Conservation (phyloP, 768 basidiomycete species). For the Boletus fagicola region DNA sequence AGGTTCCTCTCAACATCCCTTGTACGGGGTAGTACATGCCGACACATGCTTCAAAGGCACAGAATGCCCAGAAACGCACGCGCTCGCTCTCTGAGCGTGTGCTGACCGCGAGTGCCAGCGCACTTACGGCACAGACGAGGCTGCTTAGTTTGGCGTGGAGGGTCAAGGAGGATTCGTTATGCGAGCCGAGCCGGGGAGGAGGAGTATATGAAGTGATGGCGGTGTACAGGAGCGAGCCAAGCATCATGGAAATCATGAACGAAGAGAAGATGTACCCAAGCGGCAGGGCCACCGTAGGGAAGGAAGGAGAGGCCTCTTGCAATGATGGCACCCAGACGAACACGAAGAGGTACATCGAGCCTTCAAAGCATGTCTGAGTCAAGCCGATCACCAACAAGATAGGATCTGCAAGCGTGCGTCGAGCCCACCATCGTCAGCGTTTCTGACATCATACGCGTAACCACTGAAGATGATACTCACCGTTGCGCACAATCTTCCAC, state of each 20-base stretch:
- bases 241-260: conserved; percentile 83
- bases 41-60: conserved; percentile 72
- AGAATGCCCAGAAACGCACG: conserved; percentile 69
- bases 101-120: conserved; percentile 53
- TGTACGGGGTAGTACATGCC: conserved; percentile 81
- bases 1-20: conserved; percentile 64
- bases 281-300: conserved; percentile 46
- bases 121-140: conserved; percentile 57
- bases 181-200: conserved; percentile 20
- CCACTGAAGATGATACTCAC: conserved; percentile 28
- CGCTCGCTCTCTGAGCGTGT: conserved; percentile 44
- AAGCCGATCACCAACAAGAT: conserved; percentile 63
- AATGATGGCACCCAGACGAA: conserved; percentile 80
- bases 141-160: conserved; percentile 69
- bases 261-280: conserved; percentile 78
- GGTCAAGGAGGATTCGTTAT: conserved; percentile 41
- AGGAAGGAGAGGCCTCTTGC: conserved; percentile 53
- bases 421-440: conserved; percentile 1
- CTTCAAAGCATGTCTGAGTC: conserved; percentile 80
- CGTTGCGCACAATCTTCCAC: conserved; percentile 53
- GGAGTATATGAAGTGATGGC: conserved; percentile 40
- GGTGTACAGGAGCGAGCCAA: conserved; percentile 71
- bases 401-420: conserved; percentile 42
- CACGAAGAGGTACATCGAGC: conserved; percentile 83
- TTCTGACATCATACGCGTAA: background rate